These are phyloP conservation scores for Ceratocystis alfenasii DNA, from an alignment of 2,329 filamentous ascomycete genomes.

Conservation along the genomic window DNA sequence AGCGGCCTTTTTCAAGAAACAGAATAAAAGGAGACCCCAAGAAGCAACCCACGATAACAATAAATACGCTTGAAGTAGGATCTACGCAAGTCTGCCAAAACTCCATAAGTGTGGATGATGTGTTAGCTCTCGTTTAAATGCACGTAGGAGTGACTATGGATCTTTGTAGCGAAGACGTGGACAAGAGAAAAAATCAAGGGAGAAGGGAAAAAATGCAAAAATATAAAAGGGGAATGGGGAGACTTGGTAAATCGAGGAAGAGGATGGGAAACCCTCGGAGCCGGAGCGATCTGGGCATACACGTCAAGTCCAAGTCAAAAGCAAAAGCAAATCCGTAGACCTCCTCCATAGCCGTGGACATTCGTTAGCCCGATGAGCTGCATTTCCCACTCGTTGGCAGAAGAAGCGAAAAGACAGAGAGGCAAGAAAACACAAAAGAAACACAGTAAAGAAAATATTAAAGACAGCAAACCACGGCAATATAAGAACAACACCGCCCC, in stretches of 20 bases:
- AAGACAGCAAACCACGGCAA: background rate
- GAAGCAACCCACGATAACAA: slow-evolving; percentile 5
- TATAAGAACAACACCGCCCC: background rate
- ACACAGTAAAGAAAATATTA: background rate
- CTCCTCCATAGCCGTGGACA: background rate
- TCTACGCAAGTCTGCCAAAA: background rate
- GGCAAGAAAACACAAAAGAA: background rate
- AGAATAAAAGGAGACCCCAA: background rate
- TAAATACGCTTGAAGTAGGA: background rate
- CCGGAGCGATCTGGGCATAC: slow-evolving; percentile 2
- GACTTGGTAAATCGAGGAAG: no score
- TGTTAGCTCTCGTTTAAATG: slow-evolving; percentile 11
- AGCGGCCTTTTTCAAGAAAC: background rate
- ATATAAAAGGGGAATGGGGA: no score
- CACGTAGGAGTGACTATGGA: background rate
- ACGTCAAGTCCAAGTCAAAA: background rate
- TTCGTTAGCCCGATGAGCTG: background rate
- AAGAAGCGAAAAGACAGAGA: background rate
- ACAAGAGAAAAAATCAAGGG: background rate
- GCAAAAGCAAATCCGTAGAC: background rate
- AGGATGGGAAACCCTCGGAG: background rate
- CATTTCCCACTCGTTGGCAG: background rate
- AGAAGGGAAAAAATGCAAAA: background rate
- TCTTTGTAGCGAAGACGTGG: background rate
- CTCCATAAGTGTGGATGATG: slow-evolving; percentile 1